Evolutionary conservation across 495 filamentous ascomycete species (phyloP), one percentile per base, ranked within the genome.

Genomic region (Tuber brumale): DNA sequence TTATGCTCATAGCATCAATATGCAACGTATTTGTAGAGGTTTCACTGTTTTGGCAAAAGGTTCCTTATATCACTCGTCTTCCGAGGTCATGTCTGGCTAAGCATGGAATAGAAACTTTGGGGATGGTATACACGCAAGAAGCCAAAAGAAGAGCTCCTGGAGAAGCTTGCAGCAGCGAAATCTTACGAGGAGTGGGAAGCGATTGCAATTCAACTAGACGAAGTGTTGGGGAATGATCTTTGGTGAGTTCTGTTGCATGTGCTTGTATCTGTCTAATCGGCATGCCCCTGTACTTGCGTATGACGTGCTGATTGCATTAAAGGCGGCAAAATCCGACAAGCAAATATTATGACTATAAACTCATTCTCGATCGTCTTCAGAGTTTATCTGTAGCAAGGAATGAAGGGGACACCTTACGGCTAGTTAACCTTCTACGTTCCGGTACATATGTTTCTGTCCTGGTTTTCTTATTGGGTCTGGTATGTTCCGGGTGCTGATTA

Each of bases 151-250:
- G 80, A 86, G 44, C 87, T 90, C 83, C 85, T 90, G 61, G 86
- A 90, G 61, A 82, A 84, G 23, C 86, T 97, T 31, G 86, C 85
- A 70, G 87, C 88, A 70, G 92, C 94, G 3, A 85, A 87, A 73
- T 85, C 86, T 8, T 97, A 90, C 75, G 93, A 94, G 79, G 91
- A 94, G 80, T 97, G 94, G 93, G 91, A 94, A 83, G 89, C 89
- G 71, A 89, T 90, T 3, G 93, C 94, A 1, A 88, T 91, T 74
- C 89, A 92, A 77, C 87, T 97, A 35, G 94, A 97, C 82, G 90
- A 91, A 82, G 83, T 91, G 19, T 85, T 94, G 3, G 91, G 91
- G 42, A 90, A 92, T 82, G 92, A 97, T 85, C 83, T 95, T 75
- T 97, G 94, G 94, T 92, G 86, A 35, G 57, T 66, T 35, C 57